phyloP scores from a whole-genome alignment of 768 basidiomycete species.

The Mycena amicta region DNA sequence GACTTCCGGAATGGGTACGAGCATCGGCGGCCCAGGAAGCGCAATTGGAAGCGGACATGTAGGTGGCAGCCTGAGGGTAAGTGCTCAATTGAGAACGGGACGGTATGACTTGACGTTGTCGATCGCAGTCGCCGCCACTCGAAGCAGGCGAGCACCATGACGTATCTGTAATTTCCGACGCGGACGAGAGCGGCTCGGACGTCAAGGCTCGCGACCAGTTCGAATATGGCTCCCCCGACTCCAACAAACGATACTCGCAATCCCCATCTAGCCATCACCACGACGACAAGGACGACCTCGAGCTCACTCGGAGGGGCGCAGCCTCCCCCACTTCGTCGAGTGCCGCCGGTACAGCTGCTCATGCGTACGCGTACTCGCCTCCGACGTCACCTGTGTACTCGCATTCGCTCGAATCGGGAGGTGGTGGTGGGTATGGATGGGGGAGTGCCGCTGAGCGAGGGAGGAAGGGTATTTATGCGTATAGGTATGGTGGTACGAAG shows the following conservation, averaged over 20 bases:
- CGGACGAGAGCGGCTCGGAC: conserved; percentile 4
- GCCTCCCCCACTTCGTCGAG: not conserved
- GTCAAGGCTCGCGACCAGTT: not conserved
- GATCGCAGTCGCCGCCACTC: conserved; percentile 5
- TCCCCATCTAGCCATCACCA: not conserved
- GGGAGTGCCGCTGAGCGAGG: not conserved
- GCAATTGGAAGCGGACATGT: not conserved
- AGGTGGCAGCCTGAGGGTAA: not conserved
- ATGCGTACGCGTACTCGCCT: not conserved
- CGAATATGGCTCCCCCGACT: not conserved
- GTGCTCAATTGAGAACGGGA: too few species aligned
- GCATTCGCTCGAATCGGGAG: not conserved
- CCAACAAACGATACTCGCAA: not conserved
- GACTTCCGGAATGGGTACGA: not conserved
- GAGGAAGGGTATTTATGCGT: not conserved
- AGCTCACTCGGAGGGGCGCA: not conserved
- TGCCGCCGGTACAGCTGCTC: not conserved
- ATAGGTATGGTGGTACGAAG: not conserved
- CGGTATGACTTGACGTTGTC: too few species aligned
- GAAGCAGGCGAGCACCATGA: conserved; percentile 24
- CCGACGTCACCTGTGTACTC: not conserved
- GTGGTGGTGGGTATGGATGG: not conserved
- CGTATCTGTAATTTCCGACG: conserved; percentile 20
- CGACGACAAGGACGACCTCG: not conserved
- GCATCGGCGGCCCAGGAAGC: not conserved